Evolutionary conservation across 2,329 filamentous ascomycete species (phyloP), one percentile per base, ranked within the genome.

Genomic region (Dactylellina sp.): DNA sequence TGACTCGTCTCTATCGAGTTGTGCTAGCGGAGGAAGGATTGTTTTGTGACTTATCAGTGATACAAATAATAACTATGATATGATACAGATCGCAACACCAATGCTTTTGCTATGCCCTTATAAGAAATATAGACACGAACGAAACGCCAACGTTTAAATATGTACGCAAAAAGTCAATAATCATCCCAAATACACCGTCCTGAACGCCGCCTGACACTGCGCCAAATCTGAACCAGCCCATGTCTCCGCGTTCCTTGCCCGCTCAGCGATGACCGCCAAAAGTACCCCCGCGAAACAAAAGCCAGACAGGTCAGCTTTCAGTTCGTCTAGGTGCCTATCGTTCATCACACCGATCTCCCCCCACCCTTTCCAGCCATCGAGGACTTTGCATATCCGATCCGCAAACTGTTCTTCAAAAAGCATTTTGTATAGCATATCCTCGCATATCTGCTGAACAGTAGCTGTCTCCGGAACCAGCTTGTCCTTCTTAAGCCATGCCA

Each of bases 301-400:
- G 16, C 49, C 63, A 3, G 24, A 28, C 14, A 60, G 9, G 18
- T 75, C 63, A 1, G 63, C 35, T 42, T 75, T 64, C 32, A 75
- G n/a, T 9, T 75, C 71, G 24, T 75, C 71, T 5, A 75, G 50
- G 39, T 75, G 71, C 28, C 71, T 62, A 47, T 75, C 71, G n/a
- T 75, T 75, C 83, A 87, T 85, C 6, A 86, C 85, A 6, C 85
- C 85, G 63, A 84, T 84, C 28, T 87, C 85, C 1, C 84, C 83
- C 84, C 86, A 87, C 0, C 81, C 80, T 78, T 83, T 85, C 86
- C 86, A 87, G 40, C 79, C 77, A 65, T 86, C 84, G 32, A 88
- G 77, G 79, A 85, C 82, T 32, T 78, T 76, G 70, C 81, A 84
- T 1, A 87, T 70, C 0, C 77, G 77, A 0, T 77, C 76, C 0